Evolutionary conservation across 2,329 filamentous ascomycete species (phyloP).

Genomic region (Passalora sequoiae): DNA sequence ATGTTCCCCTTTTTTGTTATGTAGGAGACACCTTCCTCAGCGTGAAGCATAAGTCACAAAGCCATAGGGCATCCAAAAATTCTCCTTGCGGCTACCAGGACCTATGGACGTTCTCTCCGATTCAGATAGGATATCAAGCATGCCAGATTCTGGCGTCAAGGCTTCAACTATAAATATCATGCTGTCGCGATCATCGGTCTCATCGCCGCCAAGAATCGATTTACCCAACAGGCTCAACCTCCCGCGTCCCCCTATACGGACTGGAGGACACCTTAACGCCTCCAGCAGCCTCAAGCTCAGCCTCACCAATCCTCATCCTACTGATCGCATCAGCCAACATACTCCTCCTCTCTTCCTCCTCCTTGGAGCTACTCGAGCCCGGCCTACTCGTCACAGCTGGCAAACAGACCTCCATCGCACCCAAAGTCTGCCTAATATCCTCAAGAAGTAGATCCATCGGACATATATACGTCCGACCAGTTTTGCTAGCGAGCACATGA

Average conservation of each 20-base stretch:
- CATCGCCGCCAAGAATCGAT: too few relatives aligned
- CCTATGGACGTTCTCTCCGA: too few relatives aligned
- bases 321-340: slow-evolving; percentile 19
- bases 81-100: too few relatives aligned
- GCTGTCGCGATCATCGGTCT: too few relatives aligned
- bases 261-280: slow-evolving; percentile 19
- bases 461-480: slow-evolving; percentile 78
- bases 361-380: neutral
- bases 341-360: slow-evolving; percentile 8
- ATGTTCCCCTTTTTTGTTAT: too few relatives aligned
- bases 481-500: slow-evolving; percentile 76
- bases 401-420: slow-evolving; percentile 64
- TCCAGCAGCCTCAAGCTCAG: slow-evolving; percentile 11
- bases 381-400: slow-evolving; percentile 51
- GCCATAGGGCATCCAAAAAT: too few relatives aligned
- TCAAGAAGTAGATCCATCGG: slow-evolving; percentile 87
- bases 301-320: slow-evolving; percentile 18
- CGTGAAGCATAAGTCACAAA: too few relatives aligned
- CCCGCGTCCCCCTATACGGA: slow-evolving; percentile 10
- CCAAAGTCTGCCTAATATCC: slow-evolving; percentile 75
- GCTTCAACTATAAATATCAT: too few relatives aligned
- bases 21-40: too few relatives aligned
- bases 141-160: too few relatives aligned
- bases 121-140: too few relatives aligned
- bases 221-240: slow-evolving; percentile 20